Evolutionary conservation across 2,329 filamentous ascomycete species (phyloP), one percentile per base, ranked within the genome.

Genomic region (Phialophora macrospora): DNA sequence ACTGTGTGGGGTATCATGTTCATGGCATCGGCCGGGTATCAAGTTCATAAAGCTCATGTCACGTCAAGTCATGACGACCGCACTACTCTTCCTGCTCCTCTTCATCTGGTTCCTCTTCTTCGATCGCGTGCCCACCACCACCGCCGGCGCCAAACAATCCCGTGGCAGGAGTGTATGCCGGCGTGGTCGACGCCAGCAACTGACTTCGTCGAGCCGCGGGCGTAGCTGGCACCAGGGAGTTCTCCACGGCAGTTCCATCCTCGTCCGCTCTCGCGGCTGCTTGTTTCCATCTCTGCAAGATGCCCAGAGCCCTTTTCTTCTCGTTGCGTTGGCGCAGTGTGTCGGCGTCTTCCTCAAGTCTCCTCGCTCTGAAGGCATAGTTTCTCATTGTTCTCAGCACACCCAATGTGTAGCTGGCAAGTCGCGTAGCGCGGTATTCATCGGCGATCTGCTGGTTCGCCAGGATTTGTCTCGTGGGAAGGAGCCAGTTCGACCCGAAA

Each of bases 291-390:
- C 57, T 61, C 30, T 69, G 62, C 17, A 69, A 54, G 17, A 69
- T 52, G 12, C 49, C 56, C 3, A 62, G 28, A 28, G 65, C 62
- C 9, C 67, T 28, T 49, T 63, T 69, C 41, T 61, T 67, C 48
- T 67, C 67, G 52, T 67, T 67, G n/a, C 67, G 65, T 46, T 63
- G 64, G 34, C 46, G 58, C 20, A 69, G 38, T 9, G 62, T 52
- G 46, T 69, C 67, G 2, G 67, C 67, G 51, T 69, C 67, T 26
- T 67, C 60, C 44, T 69, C 62, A 5, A 69, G 62, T 52, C 67
- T 54, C n/a, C 56, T 61, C n/a, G 55, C 51, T 30, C 67, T 41
- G 46, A 63, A 69, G 1, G 65, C 63, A 8, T 51, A 38, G 48
- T 67, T 69, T 41, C 62, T 60, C 67, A 65, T 67, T 20, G 41